Base-by-base conservation (phyloP, 495 filamentous ascomycete species). In the Pyrenula aspistea region DNA sequence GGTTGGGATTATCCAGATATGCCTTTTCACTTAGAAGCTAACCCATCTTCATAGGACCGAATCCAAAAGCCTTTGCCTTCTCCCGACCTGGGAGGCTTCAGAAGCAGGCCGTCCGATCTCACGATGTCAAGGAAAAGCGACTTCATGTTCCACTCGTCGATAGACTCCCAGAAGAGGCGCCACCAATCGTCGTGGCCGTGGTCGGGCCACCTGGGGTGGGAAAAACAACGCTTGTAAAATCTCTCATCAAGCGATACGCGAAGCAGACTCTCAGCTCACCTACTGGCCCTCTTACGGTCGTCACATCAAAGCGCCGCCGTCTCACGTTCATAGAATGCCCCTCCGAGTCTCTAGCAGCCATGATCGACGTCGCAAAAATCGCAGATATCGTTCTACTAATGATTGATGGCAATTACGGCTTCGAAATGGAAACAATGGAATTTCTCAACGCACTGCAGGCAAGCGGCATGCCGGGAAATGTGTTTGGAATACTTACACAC, bases 381-480 rank as follows among this genome's bases (percentile, higher is more conserved):
- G 92, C 91, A 22, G 93, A 98, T 66, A 96, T 97, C 60, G 89
- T 98, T 2, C 73, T 98, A 23, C 74, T 98, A 24, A 89, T 98
- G 88, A 97, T 98, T 58, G 93, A 98, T 66, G 94, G 91, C 36
- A 96, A 96, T 71, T 98, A 84, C 66, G 93, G 93, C 1, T 98
- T 97, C 63, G 93, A 98, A 73, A 98, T 98, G 93, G 93, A 98
- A 74, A 98, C 93, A 1, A 97, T 98, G 94, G 93, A 98, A 69
- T 98, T 98, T 62, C 70, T 98, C 64, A 96, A 96, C 62, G 83
- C 94, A 49, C 73, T 97, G 55, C 83, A 88, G 4, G 79, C 89
- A 10, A 92, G 86, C 54, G 93, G 93, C 67, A 95, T 98, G 89
- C 93, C 93, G 10, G 92, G 91, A 58, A 98, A 98, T 63, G 89